Evolutionary conservation across 495 filamentous ascomycete genomes (phyloP).

Genomic region (Neurospora hispaniola): DNA sequence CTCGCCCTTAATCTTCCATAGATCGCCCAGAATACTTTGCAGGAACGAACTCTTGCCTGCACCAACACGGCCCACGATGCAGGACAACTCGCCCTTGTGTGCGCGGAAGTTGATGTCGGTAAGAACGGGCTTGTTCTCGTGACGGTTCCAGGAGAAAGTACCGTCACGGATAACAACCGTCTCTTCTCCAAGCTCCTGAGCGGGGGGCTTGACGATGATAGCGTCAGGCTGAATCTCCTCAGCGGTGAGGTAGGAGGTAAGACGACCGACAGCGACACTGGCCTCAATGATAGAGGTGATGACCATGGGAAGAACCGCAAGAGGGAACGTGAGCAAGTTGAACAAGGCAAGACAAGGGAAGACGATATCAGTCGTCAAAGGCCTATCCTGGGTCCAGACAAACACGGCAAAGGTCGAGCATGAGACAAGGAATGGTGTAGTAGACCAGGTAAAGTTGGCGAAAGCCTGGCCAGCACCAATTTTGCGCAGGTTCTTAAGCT

Average conservation of each 20-base stretch:
- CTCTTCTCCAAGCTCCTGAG: conserved; percentile 68
- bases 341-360: conserved; percentile 87
- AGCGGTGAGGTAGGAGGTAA: conserved; percentile 76
- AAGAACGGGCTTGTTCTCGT: conserved; percentile 43
- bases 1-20: conserved; percentile 82
- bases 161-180: conserved; percentile 71
- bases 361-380: conserved; percentile 87
- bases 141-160: conserved; percentile 89
- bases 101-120: conserved; percentile 75
- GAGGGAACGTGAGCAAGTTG: conserved; percentile 89
- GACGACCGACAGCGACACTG: conserved; percentile 76
- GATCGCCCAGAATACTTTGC: conserved; percentile 74
- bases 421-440: conserved; percentile 96
- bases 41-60: conserved; percentile 90
- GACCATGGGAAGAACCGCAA: conserved; percentile 92
- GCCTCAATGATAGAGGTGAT: conserved; percentile 95
- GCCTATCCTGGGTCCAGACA: conserved; percentile 67
- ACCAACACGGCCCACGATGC: conserved; percentile 91
- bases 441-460: conserved; percentile 98
- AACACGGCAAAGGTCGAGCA: conserved; percentile 95
- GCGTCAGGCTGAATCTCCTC: conserved; percentile 88
- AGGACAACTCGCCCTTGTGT: conserved; percentile 82
- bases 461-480: conserved; percentile 90
- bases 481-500: conserved; percentile 88
- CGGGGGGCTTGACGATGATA: conserved; percentile 55